Evolutionary conservation across 1,284 basidiomycete species (phyloP).

Genomic region (Pterulicium gracile): DNA sequence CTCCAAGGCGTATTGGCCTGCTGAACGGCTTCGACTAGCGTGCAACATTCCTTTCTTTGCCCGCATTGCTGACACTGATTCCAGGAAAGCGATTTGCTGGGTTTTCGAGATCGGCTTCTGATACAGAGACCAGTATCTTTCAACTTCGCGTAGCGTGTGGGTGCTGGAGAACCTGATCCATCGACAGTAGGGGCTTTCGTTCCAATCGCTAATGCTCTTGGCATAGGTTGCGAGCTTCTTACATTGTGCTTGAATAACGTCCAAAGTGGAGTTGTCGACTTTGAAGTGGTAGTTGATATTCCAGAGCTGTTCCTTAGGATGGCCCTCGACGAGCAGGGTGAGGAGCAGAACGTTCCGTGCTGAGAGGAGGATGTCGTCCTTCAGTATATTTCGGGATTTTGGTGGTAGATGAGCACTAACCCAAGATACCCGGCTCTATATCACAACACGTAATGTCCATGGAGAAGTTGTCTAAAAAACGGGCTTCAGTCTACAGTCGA

Average conservation of each 20-base stretch:
- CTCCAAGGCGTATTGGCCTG: not conserved
- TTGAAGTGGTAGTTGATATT: not conserved
- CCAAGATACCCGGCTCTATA: not conserved
- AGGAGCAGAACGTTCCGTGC: not conserved
- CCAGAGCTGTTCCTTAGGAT: not conserved
- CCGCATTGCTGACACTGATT: too few species aligned
- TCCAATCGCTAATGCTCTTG: not conserved
- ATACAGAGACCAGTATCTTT: not conserved
- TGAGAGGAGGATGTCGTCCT: not conserved
- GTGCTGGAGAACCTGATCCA: not conserved
- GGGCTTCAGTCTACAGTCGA: too few species aligned
- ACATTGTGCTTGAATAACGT: not conserved
- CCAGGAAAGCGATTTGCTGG: not conserved
- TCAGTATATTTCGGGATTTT: too few species aligned
- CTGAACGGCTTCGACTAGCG: not conserved
- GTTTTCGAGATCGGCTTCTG: not conserved
- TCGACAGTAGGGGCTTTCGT: not conserved
- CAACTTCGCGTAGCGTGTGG: not conserved
- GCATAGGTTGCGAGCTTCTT: not conserved
- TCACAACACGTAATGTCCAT: not conserved
- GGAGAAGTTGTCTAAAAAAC: not conserved
- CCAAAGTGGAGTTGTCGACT: not conserved
- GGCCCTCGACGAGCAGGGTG: not conserved
- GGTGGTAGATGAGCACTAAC: not conserved
- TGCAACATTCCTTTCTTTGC: not conserved